A percentile compares a stretch with the other conserved stretches of the same genome.
Evolutionary conservation across 306 rosid species (phyloP).

Genomic region (Potentilla sterilis): DNA sequence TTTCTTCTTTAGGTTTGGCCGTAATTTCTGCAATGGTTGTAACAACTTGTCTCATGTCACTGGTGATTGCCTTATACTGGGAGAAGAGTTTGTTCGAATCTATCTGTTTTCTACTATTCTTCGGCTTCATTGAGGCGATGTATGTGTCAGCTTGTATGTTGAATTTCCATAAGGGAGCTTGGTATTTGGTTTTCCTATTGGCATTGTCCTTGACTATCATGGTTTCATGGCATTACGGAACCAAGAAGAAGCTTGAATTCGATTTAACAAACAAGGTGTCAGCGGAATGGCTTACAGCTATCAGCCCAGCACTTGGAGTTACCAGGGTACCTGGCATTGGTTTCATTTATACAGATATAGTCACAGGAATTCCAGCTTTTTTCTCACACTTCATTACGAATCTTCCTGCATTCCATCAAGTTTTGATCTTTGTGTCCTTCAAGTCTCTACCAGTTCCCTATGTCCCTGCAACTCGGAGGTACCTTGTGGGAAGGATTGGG

Average conservation of each 20-base stretch:
- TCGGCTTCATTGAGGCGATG: slow-evolving; percentile 58
- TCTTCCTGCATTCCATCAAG: slow-evolving; percentile 81
- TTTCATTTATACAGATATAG: slow-evolving; percentile 70
- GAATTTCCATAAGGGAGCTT: slow-evolving; percentile 70
- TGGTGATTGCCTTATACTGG: slow-evolving; percentile 74
- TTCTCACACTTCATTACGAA: slow-evolving; percentile 80
- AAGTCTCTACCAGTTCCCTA: slow-evolving; percentile 64
- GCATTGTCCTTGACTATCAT: slow-evolving; percentile 51
- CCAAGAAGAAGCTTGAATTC: slow-evolving; percentile 71
- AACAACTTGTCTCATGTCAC: slow-evolving; percentile 73
- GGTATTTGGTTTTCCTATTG: slow-evolving; percentile 69
- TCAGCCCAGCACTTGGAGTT: slow-evolving; percentile 66
- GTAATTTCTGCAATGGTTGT: slow-evolving; percentile 70
- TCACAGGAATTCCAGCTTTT: slow-evolving; percentile 79
- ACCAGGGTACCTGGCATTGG: slow-evolving; percentile 78
- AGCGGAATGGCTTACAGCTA: slow-evolving; percentile 63
- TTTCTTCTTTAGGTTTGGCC: slow-evolving; percentile 57
- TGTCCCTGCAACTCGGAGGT: slow-evolving; percentile 55
- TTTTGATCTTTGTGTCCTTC: slow-evolving; percentile 73
- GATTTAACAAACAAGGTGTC: slow-evolving; percentile 73
- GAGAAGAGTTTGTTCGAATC: slow-evolving; percentile 54
- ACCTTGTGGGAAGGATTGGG: slow-evolving; percentile 71
- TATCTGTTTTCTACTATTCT: slow-evolving; percentile 45
- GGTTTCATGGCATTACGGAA: slow-evolving; percentile 84
- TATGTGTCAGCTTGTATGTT: slow-evolving; percentile 66